Evolutionary conservation across 805 yeast species (phyloP), one percentile per base, ranked within the genome.

Genomic region (Nakazawaea pomicola): DNA sequence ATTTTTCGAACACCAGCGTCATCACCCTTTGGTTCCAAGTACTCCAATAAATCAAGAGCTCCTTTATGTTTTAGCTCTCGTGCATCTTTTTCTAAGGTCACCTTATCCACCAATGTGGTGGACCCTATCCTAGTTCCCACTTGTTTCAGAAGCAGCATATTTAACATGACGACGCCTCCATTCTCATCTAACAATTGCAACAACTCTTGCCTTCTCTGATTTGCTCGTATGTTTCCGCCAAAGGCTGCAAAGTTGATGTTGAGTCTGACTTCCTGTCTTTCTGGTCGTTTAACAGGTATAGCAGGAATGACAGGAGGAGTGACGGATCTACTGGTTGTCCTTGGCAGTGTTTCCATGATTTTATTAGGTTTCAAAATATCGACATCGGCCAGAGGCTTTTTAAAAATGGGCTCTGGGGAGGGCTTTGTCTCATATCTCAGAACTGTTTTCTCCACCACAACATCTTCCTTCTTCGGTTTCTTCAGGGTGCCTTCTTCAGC

Each of bases 11-110:
- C 48, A 40, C 27, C 5, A 28, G 28, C 52, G 39, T 14, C 29
- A 27, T 28, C 29, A 34, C 32, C 33, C 41, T 45, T 45, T 38
- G 44, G 19, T 17, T 29, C n/a, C n/a, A n/a, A n/a, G n/a, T n/a
- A n/a, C n/a, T 23, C 44, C 27, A 42, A 35, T 18, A 38, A 36
- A 16, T 44, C 46, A 1, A 49, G 30, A 3, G 40, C 17, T 0
- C 66, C 62, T 10, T 64, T 56, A 0, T 48, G 46, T 4, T 57
- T 57, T 21, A 78, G 57, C 4, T 50, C 43, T 1, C 49, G 47
- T 0, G 74, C 60, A 47, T 76, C 82, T 5, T 70, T 66, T 6
- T 54, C 51, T 10, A 75, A 51, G 0, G 90, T 83, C 39, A 68
- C 70, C 25, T 74, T 68, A 49, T 83, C 90, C 14, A 78, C 63